Percentiles rank a stretch among this genome's conserved stretches.
Conservation (phyloP, 768 basidiomycete genomes). For the Peribolospora baueri region DNA sequence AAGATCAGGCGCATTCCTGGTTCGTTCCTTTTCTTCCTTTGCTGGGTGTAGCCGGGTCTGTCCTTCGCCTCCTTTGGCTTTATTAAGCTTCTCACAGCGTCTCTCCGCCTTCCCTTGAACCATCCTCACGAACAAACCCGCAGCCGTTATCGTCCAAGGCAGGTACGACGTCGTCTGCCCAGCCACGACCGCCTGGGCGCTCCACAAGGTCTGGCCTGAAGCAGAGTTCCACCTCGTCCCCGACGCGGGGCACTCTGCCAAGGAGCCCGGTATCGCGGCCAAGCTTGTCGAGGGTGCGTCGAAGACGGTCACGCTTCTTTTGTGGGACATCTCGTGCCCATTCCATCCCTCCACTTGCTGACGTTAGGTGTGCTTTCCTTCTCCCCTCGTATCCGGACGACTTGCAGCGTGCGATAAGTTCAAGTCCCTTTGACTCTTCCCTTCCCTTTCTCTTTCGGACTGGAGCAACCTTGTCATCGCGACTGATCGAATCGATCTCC, state of each 20-base stretch:
- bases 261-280: slow-evolving; percentile 44
- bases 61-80: not conserved
- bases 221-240: slow-evolving; percentile 44
- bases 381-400: too few species aligned
- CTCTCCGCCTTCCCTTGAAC: not conserved
- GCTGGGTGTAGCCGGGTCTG: not conserved
- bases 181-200: slow-evolving; percentile 17
- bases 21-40: slow-evolving; percentile 27
- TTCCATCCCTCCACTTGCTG: too few species aligned
- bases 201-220: slow-evolving; percentile 33
- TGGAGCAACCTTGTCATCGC: too few species aligned
- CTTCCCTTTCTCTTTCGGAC: too few species aligned
- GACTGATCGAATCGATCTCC: too few species aligned
- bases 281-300: slow-evolving; percentile 36
- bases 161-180: slow-evolving; percentile 78
- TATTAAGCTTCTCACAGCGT: not conserved
- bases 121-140: not conserved
- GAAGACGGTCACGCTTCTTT: too few species aligned
- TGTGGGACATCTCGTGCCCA: too few species aligned
- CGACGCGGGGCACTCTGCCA: slow-evolving; percentile 66
- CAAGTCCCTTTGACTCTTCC: too few species aligned
- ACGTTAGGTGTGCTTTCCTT: too few species aligned
- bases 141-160: slow-evolving; percentile 12
- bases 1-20: slow-evolving; percentile 82
- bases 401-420: too few species aligned